Percentiles rank a stretch among this genome's conserved stretches.
These are phyloP conservation scores for Aureobasidium sp. DNA, from an alignment of 2,329 filamentous ascomycete genomes.

Conservation along the genomic window DNA sequence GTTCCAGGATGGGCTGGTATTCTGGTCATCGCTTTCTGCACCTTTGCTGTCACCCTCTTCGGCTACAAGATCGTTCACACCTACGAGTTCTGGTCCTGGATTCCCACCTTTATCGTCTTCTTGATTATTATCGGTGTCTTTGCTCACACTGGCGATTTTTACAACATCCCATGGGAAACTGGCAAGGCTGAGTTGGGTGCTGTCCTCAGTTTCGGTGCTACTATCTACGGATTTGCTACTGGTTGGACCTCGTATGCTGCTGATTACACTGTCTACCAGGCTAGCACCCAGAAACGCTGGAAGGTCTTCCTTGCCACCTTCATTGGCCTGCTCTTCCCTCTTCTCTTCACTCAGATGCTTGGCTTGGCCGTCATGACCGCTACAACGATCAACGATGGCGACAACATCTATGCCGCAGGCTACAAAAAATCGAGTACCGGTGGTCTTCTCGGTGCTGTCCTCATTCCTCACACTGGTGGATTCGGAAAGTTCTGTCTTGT, in stretches of 20 bases:
- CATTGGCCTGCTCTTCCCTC: conserved; percentile 58
- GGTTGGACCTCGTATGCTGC: conserved; percentile 69
- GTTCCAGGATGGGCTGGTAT: conserved; percentile 69
- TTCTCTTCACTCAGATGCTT: conserved; percentile 67
- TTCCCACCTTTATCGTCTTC: conserved; percentile 65
- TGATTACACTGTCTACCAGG: conserved; percentile 76
- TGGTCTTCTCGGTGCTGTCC: conserved; percentile 57
- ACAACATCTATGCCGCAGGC: conserved; percentile 48
- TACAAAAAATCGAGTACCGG: conserved; percentile 53
- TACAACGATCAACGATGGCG: conserved; percentile 44
- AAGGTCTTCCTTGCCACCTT: conserved; percentile 65
- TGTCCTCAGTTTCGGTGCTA: conserved; percentile 57
- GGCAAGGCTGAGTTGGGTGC: conserved; percentile 53
- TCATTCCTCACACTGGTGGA: conserved; percentile 53
- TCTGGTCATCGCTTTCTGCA: conserved; percentile 61
- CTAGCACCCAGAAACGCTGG: conserved; percentile 47
- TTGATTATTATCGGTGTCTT: conserved; percentile 62
- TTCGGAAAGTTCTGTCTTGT: conserved; percentile 64
- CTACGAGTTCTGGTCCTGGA: conserved; percentile 70
- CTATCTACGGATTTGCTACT: conserved; percentile 60
- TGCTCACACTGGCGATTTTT: conserved; percentile 57
- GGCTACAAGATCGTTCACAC: conserved; percentile 67
- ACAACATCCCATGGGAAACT: conserved; percentile 50
- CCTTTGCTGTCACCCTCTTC: conserved; percentile 62
- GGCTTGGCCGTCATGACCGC: conserved; percentile 63